These are phyloP conservation scores for Cynanchum wilfordii DNA, from an alignment of 257 asterid species.

Conservation along the genomic window DNA sequence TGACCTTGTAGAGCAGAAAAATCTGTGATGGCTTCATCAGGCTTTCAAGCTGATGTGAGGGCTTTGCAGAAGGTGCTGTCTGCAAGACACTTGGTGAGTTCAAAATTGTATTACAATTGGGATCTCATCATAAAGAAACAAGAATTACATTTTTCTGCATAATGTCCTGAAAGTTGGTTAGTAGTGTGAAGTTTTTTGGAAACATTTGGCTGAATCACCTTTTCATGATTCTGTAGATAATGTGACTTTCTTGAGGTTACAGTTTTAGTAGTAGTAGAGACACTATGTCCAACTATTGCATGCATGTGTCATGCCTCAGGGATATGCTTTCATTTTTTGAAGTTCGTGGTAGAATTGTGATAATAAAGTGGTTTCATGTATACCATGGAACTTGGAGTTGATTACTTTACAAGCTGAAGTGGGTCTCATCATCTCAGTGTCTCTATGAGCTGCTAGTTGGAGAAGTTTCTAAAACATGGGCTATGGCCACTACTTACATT, in stretches of 20 bases:
- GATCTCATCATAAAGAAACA: background rate
- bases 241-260: background rate
- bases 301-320: background rate
- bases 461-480: too few species aligned
- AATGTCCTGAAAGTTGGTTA: background rate
- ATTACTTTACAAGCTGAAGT: background rate
- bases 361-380: background rate
- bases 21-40: constrained; percentile 87
- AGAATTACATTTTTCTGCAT: background rate
- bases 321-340: background rate
- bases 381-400: background rate
- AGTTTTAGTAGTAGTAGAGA: background rate
- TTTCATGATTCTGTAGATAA: background rate
- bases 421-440: background rate
- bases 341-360: background rate
- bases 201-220: background rate
- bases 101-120: background rate
- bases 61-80: constrained; percentile 75
- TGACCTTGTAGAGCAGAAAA: constrained; percentile 60
- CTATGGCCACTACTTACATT: background rate
- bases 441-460: background rate
- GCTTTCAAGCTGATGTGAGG: constrained; percentile 96
- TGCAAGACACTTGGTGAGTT: constrained; percentile 45
- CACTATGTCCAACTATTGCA: background rate
- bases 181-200: background rate